phyloP scores from a whole-genome alignment of 1,139 yeast species.

The Blastobotrys arbuscula region DNA sequence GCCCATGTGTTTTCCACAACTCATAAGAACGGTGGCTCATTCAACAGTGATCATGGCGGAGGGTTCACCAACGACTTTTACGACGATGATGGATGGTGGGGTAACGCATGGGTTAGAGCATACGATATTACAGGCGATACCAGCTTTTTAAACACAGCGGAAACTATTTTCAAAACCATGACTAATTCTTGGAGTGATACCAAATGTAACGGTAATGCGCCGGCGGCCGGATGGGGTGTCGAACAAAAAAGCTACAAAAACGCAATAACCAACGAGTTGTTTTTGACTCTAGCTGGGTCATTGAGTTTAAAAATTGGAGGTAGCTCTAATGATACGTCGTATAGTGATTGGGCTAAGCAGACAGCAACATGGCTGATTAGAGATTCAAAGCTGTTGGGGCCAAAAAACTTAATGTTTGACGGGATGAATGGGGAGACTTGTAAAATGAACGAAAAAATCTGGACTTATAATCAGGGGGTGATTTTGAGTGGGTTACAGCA shows the following conservation, averaged over 20 bases:
- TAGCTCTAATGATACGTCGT: slow-evolving; percentile 5
- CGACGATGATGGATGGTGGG: slow-evolving; percentile 24
- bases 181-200: slow-evolving; percentile 16
- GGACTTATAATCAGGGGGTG: slow-evolving; percentile 22
- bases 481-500: slow-evolving; percentile 18
- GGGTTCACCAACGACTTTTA: slow-evolving; percentile 19
- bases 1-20: slow-evolving; percentile 4
- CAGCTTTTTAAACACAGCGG: slow-evolving; percentile 14
- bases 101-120: slow-evolving; percentile 18
- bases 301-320: slow-evolving; percentile 13
- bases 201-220: slow-evolving; percentile 9
- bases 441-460: slow-evolving; percentile 13
- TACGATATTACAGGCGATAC: slow-evolving; percentile 16
- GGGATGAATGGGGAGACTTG: slow-evolving; percentile 16
- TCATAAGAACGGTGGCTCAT: neutral
- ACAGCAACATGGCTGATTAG: slow-evolving; percentile 17
- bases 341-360: slow-evolving; percentile 17
- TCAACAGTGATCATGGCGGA: neutral
- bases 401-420: slow-evolving; percentile 15
- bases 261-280: slow-evolving; percentile 21
- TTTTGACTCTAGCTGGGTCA: slow-evolving; percentile 13
- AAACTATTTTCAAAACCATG: slow-evolving; percentile 16
- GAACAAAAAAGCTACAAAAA: slow-evolving; percentile 20
- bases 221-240: slow-evolving; percentile 16
- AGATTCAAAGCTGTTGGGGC: slow-evolving; percentile 14